These are phyloP conservation scores for Pistacia atlantica DNA, from an alignment of 345 rosid species.

Conservation along the genomic window DNA sequence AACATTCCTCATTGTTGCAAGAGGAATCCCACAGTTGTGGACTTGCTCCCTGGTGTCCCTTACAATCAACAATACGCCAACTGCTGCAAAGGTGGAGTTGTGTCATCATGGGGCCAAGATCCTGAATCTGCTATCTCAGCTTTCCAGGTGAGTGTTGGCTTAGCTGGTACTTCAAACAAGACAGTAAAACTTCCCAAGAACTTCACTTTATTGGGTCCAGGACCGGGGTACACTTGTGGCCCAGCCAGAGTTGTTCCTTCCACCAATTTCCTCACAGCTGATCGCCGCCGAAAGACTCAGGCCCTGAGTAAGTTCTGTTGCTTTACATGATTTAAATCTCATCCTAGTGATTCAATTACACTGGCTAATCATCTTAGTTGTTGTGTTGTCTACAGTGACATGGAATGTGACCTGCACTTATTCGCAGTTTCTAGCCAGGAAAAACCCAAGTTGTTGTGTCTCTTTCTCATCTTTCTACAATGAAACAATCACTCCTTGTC, in stretches of 20 bases:
- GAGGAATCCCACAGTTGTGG: constrained; percentile 70
- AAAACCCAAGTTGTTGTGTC: constrained; percentile 81
- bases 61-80: constrained; percentile 76
- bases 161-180: constrained; percentile 77
- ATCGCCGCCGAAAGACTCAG: constrained; percentile 68
- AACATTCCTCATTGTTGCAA: constrained; percentile 85
- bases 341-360: too few species aligned
- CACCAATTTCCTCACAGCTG: constrained; percentile 61
- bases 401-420: constrained; percentile 94
- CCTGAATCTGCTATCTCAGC: constrained; percentile 67
- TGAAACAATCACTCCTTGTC: constrained; percentile 79
- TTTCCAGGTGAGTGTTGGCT: constrained; percentile 78
- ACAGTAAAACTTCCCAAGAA: constrained; percentile 86
- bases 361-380: background rate
- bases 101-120: constrained; percentile 82
- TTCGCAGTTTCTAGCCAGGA: constrained; percentile 79
- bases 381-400: constrained; percentile 57
- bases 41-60: constrained; percentile 79
- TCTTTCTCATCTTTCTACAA: constrained; percentile 92
- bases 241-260: constrained; percentile 78
- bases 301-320: constrained; percentile 62
- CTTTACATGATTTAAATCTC: background rate
- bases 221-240: constrained; percentile 88
- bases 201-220: constrained; percentile 82
- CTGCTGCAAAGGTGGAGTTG: constrained; percentile 91